Base-by-base conservation (phyloP, 108 stramenopile genomes). In the Nannochloropsis salina region DNA sequence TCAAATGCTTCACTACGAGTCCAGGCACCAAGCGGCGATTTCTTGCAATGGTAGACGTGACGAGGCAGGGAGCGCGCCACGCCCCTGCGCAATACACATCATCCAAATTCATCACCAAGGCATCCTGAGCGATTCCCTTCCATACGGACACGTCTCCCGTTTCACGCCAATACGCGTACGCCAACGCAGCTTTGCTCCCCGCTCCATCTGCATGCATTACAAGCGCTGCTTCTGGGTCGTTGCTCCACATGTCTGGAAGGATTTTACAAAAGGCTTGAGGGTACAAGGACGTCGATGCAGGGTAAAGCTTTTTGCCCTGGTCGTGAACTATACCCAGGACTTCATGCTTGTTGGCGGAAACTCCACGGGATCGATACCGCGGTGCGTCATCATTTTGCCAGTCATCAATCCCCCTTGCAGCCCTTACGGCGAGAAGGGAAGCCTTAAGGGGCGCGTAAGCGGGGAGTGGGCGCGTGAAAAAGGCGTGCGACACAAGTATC, bases 171-270 rank as follows among this genome's bases (percentile, higher is more conserved):
- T 86, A 86, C 81, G 81, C 81, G 81, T 86, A 86, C 43, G 81
- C 85, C 22, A 86, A 81, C 43, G 81, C 42, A 81, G 81, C 42
- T 22, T 86, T 86, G 42, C 81, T 86, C 18, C 85, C 85, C 42
- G 85, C 85, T 31, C 85, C 85, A 43, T 86, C 85, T 5, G 85
- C 80, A 44, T 86, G 85, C 85, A 86, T 86, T 42, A 86, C 81
- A 43, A 86, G 80, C 6, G 81, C 61, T n/a, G 61, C 61, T 74
- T 15, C 85, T 15, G 81, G 44, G 42, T 86, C 85, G 9, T 81
- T 42, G 9, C 81, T 82, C 22, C 42, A 81, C 21, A 86, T 42
- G 81, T 86, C 85, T 20, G 85, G 81, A 6, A 86, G 81, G 82
- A 86, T 82, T 42, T 86, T 86, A 42, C 85, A 86, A 82, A 86